Conservation (phyloP, 768 basidiomycete genomes). For the Amanita muscaria region DNA sequence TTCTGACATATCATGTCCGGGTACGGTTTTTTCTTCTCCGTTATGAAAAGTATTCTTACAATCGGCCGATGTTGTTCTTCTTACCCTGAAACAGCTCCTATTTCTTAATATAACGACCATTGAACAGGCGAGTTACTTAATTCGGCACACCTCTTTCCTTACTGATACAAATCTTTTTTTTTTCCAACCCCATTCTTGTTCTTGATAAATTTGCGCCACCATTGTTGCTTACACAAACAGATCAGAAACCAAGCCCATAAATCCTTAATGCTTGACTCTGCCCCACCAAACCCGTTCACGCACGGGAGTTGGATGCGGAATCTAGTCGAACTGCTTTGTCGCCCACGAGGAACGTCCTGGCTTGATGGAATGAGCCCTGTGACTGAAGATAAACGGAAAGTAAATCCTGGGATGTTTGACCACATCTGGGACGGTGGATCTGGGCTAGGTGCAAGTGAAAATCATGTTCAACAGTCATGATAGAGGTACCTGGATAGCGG, state of each 20-base stretch:
- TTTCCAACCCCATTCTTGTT: neutral
- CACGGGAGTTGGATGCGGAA: constrained; percentile 73
- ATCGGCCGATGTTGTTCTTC: neutral
- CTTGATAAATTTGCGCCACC: neutral
- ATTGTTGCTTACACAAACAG: constrained; percentile 24
- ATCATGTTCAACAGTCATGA: constrained; percentile 2
- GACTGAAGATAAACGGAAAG: constrained; percentile 62
- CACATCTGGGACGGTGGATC: constrained; percentile 10
- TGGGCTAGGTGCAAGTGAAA: constrained; percentile 5
- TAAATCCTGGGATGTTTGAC: constrained; percentile 55
- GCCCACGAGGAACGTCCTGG: constrained; percentile 79
- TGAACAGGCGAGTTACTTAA: constrained; percentile 60
- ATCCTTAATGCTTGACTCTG: constrained; percentile 48
- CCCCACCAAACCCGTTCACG: constrained; percentile 82
- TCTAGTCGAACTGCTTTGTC: constrained; percentile 65
- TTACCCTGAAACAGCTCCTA: constrained; percentile 43
- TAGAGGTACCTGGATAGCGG: neutral
- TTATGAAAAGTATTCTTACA: neutral
- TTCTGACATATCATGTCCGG: constrained; percentile 79
- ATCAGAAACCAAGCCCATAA: constrained; percentile 84
- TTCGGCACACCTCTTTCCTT: constrained; percentile 1
- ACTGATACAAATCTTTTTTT: neutral
- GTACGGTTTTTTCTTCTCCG: constrained; percentile 36
- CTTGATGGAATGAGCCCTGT: constrained; percentile 50
- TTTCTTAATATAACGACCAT: constrained; percentile 91